phyloP scores from a whole-genome alignment of 305 asterid species.

The Fraxinus platypoda region DNA sequence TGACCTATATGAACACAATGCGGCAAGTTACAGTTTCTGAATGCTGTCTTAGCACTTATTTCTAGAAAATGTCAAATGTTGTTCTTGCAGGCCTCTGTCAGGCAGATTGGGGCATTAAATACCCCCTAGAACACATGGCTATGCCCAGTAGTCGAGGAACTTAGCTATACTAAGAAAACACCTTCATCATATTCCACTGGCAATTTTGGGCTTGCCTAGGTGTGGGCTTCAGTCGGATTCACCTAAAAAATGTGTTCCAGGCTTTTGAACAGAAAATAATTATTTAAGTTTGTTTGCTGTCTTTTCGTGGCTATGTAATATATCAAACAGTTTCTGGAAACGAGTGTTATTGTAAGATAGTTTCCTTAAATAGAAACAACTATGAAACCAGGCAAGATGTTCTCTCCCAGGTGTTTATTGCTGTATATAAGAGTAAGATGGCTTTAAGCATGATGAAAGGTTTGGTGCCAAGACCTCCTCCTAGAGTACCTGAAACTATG shows the following conservation, averaged over 20 bases:
- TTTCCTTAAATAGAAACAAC: not conserved
- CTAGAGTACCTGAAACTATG: not conserved
- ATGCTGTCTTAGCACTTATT: not conserved
- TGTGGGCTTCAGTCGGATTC: not conserved
- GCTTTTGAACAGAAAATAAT: not conserved
- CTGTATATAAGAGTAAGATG: not conserved
- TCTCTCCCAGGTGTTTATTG: not conserved
- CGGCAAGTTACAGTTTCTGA: not conserved
- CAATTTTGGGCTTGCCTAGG: not conserved
- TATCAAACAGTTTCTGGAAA: not conserved
- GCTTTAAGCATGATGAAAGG: not conserved
- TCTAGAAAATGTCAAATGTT: not conserved
- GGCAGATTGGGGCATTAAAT: not conserved
- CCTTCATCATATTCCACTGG: not conserved
- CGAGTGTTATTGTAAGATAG: not conserved
- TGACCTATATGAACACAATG: not conserved
- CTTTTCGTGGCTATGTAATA: not conserved
- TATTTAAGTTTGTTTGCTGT: not conserved
- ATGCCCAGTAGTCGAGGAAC: not conserved
- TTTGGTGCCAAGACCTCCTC: not conserved
- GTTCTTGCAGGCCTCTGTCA: not conserved
- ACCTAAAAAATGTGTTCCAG: not conserved
- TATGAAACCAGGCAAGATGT: not conserved
- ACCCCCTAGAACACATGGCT: not conserved
- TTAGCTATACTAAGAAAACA: not conserved